Percentiles rank a stretch among this genome's conserved stretches.
phyloP scores from a whole-genome alignment of 345 rosid species.

The Psidium guajava region DNA sequence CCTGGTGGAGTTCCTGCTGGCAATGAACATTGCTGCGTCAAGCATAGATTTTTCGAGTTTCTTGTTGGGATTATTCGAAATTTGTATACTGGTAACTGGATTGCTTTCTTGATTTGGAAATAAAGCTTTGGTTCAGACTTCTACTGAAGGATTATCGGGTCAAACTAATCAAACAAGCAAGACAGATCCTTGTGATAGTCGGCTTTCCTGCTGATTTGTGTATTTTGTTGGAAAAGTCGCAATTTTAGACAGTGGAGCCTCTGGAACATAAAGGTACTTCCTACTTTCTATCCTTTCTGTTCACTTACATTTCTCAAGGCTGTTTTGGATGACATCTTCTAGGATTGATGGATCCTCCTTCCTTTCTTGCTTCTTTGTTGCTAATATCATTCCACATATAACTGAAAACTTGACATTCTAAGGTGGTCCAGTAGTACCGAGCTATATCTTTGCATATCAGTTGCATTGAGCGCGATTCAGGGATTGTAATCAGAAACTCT shows the following conservation, averaged over 20 bases:
- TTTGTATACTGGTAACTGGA: neutral
- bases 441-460: neutral
- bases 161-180: neutral
- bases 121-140: neutral
- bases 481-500: neutral
- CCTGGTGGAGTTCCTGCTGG: neutral
- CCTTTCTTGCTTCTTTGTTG: neutral
- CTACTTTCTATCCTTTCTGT: neutral
- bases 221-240: neutral
- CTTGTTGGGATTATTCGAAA: neutral
- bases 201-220: neutral
- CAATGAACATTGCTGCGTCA: neutral
- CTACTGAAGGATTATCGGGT: neutral
- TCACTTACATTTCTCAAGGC: neutral
- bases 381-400: neutral
- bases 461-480: rapidly evolving
- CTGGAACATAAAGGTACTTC: neutral
- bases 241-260: neutral
- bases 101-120: neutral
- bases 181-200: neutral
- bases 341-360: neutral
- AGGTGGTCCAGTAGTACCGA: neutral
- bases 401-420: neutral
- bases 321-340: neutral
- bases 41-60: neutral